Evolutionary conservation across 1,284 basidiomycete species (phyloP), one percentile per base, ranked within the genome.

Genomic region (Leccinum brunneo-olivaceum): DNA sequence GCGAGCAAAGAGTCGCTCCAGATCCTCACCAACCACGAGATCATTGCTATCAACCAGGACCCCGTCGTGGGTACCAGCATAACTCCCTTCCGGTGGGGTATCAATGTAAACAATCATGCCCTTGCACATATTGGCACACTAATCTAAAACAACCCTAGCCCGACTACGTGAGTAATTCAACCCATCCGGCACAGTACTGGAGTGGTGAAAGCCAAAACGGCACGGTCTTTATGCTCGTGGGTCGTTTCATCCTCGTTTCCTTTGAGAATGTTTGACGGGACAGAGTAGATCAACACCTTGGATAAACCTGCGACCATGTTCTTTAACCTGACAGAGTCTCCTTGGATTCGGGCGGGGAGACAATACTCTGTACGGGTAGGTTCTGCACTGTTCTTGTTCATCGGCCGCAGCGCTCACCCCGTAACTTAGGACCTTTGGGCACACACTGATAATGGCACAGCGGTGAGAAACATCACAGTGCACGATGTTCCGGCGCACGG

Each of bases 1-100:
- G 68, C 73, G 34, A 72, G 72, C 16, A 52, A 70, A 18, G 67
- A 75, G 40, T 69, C 70, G 10, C 60, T 84, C 1, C 65, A 67
- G 29, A 76, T 83, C 51, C 64, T 83, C 35, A 78, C 66, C 54
- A 84, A 83, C 57, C 56, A 53, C 32, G 81, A 84, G 58, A 75
- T 84, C 41, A 70, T 84, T 23, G 81, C 76, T 10, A 81, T 84
- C 52, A 81, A 81, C 55, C 81, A 84, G 58, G 81, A 84, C 54
- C 69, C 75, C 0, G 75, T 77, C 0, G 68, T 77, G 33, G 81
- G 80, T 3, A 76, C 73, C 9, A 71, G 72, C 24, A 68, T 82
- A 43, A 70, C 76, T 21, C 81, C 81, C 9, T 84, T 83, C 66
- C 66, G 78, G 51, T 83, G 81, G 81, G 81, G 81, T 6, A 55